These are phyloP conservation scores for Hyaloscypha variabilis DNA, from an alignment of 495 filamentous ascomycete species.

Conservation along the genomic window DNA sequence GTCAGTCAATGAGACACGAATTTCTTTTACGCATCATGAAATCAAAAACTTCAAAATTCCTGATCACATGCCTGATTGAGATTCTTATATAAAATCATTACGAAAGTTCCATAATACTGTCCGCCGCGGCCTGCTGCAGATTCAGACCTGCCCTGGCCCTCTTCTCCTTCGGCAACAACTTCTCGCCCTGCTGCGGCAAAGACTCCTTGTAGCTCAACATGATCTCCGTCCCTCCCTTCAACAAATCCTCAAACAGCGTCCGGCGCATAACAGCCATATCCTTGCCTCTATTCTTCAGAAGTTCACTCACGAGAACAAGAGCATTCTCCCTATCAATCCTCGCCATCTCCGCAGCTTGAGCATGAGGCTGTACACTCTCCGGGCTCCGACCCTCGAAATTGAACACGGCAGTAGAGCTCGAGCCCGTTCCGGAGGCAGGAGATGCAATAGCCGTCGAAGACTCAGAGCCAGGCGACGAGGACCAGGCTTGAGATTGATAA, in stretches of 20 bases:
- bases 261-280: slow-evolving; percentile 38
- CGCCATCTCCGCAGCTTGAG: slow-evolving; percentile 39
- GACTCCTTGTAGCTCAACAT: slow-evolving; percentile 20
- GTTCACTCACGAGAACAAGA: slow-evolving; percentile 60
- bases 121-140: slow-evolving; percentile 14
- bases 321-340: slow-evolving; percentile 64
- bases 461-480: not conserved
- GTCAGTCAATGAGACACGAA: not conserved
- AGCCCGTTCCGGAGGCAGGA: not conserved
- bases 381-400: slow-evolving; percentile 2
- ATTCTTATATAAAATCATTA: slow-evolving; percentile 1
- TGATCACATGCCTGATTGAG: not conserved
- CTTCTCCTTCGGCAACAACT: slow-evolving; percentile 1
- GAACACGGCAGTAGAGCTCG: not conserved
- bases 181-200: not conserved
- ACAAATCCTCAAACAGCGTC: slow-evolving; percentile 38
- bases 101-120: slow-evolving; percentile 8
- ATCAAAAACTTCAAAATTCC: not conserved
- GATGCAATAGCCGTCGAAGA: not conserved
- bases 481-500: slow-evolving; percentile 12
- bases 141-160: slow-evolving; percentile 9
- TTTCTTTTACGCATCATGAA: not conserved
- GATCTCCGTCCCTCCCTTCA: slow-evolving; percentile 32
- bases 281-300: slow-evolving; percentile 52
- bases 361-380: slow-evolving; percentile 17